Evolutionary conservation across 2,329 filamentous ascomycete genomes (phyloP).

Genomic region (Rhinocladiella similis): DNA sequence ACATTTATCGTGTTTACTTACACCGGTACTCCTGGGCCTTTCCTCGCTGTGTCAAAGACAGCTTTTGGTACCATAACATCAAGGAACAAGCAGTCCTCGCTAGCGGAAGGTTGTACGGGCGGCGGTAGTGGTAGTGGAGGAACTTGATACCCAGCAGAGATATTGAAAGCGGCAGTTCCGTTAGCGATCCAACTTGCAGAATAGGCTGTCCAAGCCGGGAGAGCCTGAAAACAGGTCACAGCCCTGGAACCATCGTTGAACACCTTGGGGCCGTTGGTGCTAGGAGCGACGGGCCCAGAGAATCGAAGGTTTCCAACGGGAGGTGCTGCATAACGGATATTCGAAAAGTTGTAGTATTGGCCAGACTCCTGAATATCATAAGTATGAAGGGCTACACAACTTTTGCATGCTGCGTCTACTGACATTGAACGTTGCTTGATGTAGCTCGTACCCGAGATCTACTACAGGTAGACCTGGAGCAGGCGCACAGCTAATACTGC

Average conservation of each 20-base stretch:
- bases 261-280: background rate
- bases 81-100: slow-evolving; percentile 40
- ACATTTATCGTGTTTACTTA: slow-evolving; percentile 11
- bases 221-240: slow-evolving; percentile 7
- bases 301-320: slow-evolving; percentile 54
- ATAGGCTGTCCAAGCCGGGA: slow-evolving; percentile 4
- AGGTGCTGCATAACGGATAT: slow-evolving; percentile 58
- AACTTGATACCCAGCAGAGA: slow-evolving; percentile 10
- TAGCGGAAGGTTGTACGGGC: slow-evolving; percentile 34
- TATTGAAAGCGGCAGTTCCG: slow-evolving; percentile 11
- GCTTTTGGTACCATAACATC: slow-evolving; percentile 38
- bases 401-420: slow-evolving; percentile 13
- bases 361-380: slow-evolving; percentile 32
- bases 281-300: slow-evolving; percentile 45
- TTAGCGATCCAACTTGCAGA: slow-evolving; percentile 9
- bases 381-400: background rate
- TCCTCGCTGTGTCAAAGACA: slow-evolving; percentile 32
- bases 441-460: slow-evolving; percentile 56
- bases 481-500: background rate
- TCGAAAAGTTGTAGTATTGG: slow-evolving; percentile 55
- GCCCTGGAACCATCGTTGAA: slow-evolving; percentile 7
- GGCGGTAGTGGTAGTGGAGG: slow-evolving; percentile 1
- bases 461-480: slow-evolving; percentile 36
- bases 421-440: slow-evolving; percentile 40
- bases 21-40: slow-evolving; percentile 32